Base-by-base conservation (phyloP, 345 rosid genomes). In the Syzygium jambos region DNA sequence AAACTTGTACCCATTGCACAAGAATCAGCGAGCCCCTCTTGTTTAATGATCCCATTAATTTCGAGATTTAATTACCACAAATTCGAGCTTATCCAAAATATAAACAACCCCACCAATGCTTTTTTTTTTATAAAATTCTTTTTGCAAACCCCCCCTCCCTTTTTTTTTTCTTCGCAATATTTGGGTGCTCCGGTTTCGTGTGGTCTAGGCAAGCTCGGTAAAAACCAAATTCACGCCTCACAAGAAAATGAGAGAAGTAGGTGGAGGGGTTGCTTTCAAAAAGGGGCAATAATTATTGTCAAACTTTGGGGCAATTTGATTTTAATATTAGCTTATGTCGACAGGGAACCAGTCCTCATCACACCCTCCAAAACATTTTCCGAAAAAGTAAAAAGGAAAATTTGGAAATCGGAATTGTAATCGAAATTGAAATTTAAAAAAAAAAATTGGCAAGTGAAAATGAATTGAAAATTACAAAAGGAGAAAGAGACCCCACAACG, bases 251-350 rank as follows among this genome's bases (percentile, higher is more conserved):
- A 88, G 78, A 56, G 86, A 55, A 86, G 93, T 91, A 5, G 98
- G 94, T 93, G 90, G 87, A 84, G 89, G 51, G 51, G 95, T 93
- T 94, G 91, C 94, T 94, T 94, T 94, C 93, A 41, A 65, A n/a
- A 86, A 89, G 30, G 88, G 88, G 89, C 87, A 80, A 87, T 92
- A 89, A 91, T 89, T 89, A 88, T 84, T 85, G 86, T 85, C 68
- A 78, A 84, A 51, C 85, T 87, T 85, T 27, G 38, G 78, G 38
- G 82, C 52, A 46, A 23, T 29, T 83, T n/a, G 55, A 38, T 49
- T 30, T 83, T 83, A 27, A n/a, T 11, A 13, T 82, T 52, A 51
- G 55, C 90, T 89, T 89, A 53, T 87, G 80, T 38, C 41, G 5
- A 49, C 30, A 27, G 85, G 11, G 52, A 68, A 29, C 59, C 82